Conservation (phyloP, 768 basidiomycete species). For the Leccinum subtestaceum region DNA sequence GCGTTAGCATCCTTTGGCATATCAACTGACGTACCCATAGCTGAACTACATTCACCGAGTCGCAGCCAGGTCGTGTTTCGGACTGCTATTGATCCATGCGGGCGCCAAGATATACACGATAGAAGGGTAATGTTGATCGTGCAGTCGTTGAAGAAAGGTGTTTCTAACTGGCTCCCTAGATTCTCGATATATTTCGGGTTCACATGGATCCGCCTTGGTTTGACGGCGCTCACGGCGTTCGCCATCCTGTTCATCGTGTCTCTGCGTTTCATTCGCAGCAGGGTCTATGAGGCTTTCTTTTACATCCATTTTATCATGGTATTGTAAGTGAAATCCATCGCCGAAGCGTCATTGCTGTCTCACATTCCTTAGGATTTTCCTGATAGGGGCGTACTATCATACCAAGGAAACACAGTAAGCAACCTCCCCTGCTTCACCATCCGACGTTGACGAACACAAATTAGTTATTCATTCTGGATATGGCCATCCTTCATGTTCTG, state of each 20-base stretch:
- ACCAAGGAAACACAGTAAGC: slow-evolving; percentile 22
- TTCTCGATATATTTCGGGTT: not conserved
- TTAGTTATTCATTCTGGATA: slow-evolving; percentile 26
- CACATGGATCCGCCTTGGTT: slow-evolving; percentile 31
- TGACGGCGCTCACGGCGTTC: slow-evolving; percentile 39
- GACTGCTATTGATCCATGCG: slow-evolving; percentile 49
- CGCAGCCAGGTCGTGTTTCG: slow-evolving; percentile 43
- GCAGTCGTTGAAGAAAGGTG: not conserved
- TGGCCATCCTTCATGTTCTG: slow-evolving; percentile 32
- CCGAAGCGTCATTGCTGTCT: not conserved
- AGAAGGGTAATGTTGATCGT: slow-evolving; percentile 3
- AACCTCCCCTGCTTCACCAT: not conserved
- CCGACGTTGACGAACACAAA: not conserved
- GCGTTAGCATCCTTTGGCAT: not conserved
- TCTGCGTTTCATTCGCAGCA: slow-evolving; percentile 45
- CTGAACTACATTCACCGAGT: slow-evolving; percentile 48
- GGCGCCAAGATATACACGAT: slow-evolving; percentile 17
- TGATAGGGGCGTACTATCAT: slow-evolving; percentile 44
- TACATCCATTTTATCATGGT: slow-evolving; percentile 44
- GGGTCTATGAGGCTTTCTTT: slow-evolving; percentile 52
- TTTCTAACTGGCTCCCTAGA: slow-evolving; percentile 1
- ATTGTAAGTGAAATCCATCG: slow-evolving; percentile 31
- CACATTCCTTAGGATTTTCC: slow-evolving; percentile 25
- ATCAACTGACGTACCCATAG: slow-evolving; percentile 21
- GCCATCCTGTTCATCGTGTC: slow-evolving; percentile 46